These are phyloP conservation scores for Trypanosoma platydactyli DNA, from an alignment of 208 protist genomes.

Conservation along the genomic window DNA sequence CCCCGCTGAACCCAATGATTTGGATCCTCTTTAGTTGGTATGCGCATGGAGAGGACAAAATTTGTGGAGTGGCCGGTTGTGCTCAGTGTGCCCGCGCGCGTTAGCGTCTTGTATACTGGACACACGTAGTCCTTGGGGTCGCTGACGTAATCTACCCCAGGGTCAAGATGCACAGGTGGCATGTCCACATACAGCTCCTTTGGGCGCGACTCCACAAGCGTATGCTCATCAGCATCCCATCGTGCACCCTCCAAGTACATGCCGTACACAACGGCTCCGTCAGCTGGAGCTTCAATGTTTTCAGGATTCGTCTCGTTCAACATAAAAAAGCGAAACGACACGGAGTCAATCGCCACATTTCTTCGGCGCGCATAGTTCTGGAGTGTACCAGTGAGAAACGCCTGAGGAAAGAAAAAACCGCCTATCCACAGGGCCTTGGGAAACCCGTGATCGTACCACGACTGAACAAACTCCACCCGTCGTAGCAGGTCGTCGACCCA, in stretches of 20 bases:
- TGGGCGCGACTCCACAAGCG: slow-evolving; percentile 92
- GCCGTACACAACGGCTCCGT: slow-evolving; percentile 92
- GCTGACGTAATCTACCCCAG: slow-evolving; percentile 56
- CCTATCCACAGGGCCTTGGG: slow-evolving; percentile 95
- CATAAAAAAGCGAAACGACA: slow-evolving; percentile 93
- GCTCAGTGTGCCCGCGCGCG: slow-evolving; percentile 94
- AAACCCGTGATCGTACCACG: slow-evolving; percentile 85
- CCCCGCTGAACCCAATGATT: slow-evolving; percentile 96
- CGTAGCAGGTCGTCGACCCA: slow-evolving; percentile 96
- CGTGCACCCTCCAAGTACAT: slow-evolving; percentile 96
- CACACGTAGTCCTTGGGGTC: slow-evolving; percentile 89
- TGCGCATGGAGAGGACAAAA: slow-evolving; percentile 95
- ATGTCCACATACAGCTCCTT: slow-evolving; percentile 95
- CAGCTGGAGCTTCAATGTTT: slow-evolving; percentile 32
- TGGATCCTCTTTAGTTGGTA: slow-evolving; percentile 87
- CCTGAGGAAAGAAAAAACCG: slow-evolving; percentile 98
- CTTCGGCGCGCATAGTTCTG: slow-evolving; percentile 96
- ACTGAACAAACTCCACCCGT: slow-evolving; percentile 89
- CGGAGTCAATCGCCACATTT: slow-evolving; percentile 95
- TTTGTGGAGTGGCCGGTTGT: slow-evolving; percentile 99
- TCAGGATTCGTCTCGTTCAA: slow-evolving; percentile 30
- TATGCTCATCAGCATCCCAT: slow-evolving; percentile 82
- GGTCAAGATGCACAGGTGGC: slow-evolving; percentile 93
- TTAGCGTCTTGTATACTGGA: slow-evolving; percentile 97
- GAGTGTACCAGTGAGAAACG: slow-evolving; percentile 95